Base-by-base conservation (phyloP, 2,329 filamentous ascomycete genomes). In the Phialophora macrospora region DNA sequence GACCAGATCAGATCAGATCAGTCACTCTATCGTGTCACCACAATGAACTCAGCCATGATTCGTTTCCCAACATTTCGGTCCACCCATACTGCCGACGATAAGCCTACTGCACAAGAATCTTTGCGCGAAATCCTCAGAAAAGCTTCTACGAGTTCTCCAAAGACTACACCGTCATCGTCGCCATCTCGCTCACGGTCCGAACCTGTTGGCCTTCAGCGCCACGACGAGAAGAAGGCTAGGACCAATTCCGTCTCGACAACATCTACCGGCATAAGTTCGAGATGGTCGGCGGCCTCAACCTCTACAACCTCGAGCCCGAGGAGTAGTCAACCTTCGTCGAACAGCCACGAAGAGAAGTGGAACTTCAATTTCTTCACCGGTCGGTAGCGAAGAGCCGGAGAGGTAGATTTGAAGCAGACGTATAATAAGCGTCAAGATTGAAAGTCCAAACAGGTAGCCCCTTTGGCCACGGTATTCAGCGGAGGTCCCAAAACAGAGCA, bases 241-340 rank as follows among this genome's bases (percentile, higher is more conserved):
- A 61, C 54, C 26, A 63, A 41, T 41, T 63, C 61, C 8, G 30
- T 52, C 30, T 58, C 44, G 6, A 57, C 61, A 3, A 55, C 55
- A n/a, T 63, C 58, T 6, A 57, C 63, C 8, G 48, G 24, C 5
- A 22, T 46, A 22, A 63, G 61, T 51, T 63, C 61, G 11, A 22
- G 46, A 52, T 52, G 26, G 5, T 46, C 61, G 12, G 24, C 24
- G 24, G 24, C 24, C 24, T 24, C 24, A 24, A 41, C 60, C n/a
- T 57, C 60, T 2, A 24, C 24, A 30, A 55, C 51, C 7, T 64
- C 57, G 11, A 58, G 52, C 5, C 26, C 63, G 17, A 41, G 58
- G 28, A 61, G 63, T 34, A 61, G 63, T 46, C 51, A 61, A 28
- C 62, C 63, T 7, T 62, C 63, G 11, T 52, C 58, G n/a, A 52